These are phyloP conservation scores for Exophiala lecanii-corni DNA, from an alignment of 2,329 filamentous ascomycete species.

Conservation along the genomic window DNA sequence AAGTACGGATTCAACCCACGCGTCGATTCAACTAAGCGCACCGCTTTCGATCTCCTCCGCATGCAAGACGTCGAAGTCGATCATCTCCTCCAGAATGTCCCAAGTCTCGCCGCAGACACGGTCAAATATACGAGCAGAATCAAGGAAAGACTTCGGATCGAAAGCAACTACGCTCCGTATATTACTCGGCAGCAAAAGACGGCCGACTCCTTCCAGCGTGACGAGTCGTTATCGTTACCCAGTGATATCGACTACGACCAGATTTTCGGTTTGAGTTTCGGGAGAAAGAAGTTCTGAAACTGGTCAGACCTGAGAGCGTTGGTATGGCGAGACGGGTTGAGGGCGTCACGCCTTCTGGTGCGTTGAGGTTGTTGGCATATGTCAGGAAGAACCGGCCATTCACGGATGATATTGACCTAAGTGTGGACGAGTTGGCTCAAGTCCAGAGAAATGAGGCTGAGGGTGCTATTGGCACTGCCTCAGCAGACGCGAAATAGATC, in stretches of 20 bases:
- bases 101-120: conserved; percentile 32
- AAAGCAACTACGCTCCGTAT: conserved; percentile 83
- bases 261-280: conserved; percentile 70
- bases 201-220: conserved; percentile 64
- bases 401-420: background rate
- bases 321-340: conserved; percentile 86
- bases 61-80: conserved; percentile 57
- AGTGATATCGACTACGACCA: conserved; percentile 68
- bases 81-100: conserved; percentile 44
- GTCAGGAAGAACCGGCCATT: conserved; percentile 28
- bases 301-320: conserved; percentile 73
- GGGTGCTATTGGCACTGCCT: conserved; percentile 3
- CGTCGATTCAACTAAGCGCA: conserved; percentile 61
- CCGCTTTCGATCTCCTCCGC: conserved; percentile 74
- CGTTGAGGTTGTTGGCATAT: conserved; percentile 40
- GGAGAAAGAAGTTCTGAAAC: conserved; percentile 69
- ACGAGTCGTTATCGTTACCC: conserved; percentile 71
- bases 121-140: conserved; percentile 55
- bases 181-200: conserved; percentile 66
- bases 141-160: conserved; percentile 67
- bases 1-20: conserved; percentile 65
- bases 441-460: conserved; percentile 7
- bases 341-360: conserved; percentile 54
- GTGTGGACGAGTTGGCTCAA: conserved; percentile 7
- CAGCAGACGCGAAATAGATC: no score